Evolutionary conservation across 176 grass and related monocot species (phyloP), one percentile per base, ranked within the genome.

Genomic region (Aegilops bicornis): DNA sequence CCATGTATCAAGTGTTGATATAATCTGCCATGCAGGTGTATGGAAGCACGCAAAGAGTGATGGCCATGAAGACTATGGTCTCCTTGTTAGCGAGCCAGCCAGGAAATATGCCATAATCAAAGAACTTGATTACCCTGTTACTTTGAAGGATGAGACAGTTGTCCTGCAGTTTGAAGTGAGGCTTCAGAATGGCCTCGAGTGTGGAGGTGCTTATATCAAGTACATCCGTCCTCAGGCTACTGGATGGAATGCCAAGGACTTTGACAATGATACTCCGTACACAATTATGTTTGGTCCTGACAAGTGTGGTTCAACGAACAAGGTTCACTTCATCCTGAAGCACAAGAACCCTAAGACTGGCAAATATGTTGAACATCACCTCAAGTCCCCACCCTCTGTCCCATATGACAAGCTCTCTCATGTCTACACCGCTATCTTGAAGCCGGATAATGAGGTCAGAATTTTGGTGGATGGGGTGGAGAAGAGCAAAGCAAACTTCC

Each of bases 271-370:
- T 37, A 91, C 94, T 62, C 97, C 97, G 32, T 99, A 99, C 80
- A 74, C 86, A 20, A 96, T 99, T 25, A 99, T 99, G 97, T 99
- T 99, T 88, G 97, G 97, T 60, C 97, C 97, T 52, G 97, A 99
- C 87, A 99, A 99, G 69, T 99, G 97, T 75, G 97, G 97, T 40
- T 93, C 90, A 39, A 99, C 97, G 2, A 96, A 99, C 88, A 99
- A 99, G 85, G 94, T 99, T 58, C 97, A 99, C 80, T 99, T 99
- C 80, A 99, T 99, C 81, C 71, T 99, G 66, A 90, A 91, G 50
- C 97, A 99, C 94, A 91, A 99, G 90, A 99, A 94, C 69, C 97
- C 97, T 0, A 96, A 99, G 80, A 96, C 92, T 69, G 94, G 90
- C 15, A 86, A 99, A 61, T 96, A 88, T 74, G 90, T 99, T 45